Evolutionary conservation across 352 stramenopile genomes (phyloP), one percentile per base, ranked within the genome.

Genomic region (Plasmopara viticola): DNA sequence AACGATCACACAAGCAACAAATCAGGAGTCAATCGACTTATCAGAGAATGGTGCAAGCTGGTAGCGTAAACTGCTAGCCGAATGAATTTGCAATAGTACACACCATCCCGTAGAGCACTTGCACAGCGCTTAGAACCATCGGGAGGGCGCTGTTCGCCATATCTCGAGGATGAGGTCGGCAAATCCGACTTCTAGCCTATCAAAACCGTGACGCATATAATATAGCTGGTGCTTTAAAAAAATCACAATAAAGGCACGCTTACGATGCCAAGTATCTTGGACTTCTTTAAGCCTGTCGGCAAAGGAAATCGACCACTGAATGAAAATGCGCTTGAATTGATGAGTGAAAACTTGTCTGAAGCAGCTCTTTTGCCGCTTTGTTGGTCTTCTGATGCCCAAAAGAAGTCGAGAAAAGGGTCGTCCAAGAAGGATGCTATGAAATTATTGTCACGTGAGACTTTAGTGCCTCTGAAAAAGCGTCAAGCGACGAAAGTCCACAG

Each of bases 31-130:
- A 61, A 15, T 28, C 7, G 7, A 1, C 46, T 58, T 17, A 45
- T 15, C 3, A 20, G 15, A 7, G 9, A 38, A 41, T 53, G 35
- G 12, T 5, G 10, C 9, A 25, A 35, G 31, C 31, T 35, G 31
- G 31, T 25, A 35, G 31, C 31, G 6, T 35, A 8, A 12, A 8
- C 0, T 12, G 14, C 18, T 14, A 17, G n/a, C 12, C 5, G 5
- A 41, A 5, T 33, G 15, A 10, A 12, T 52, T 49, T 37, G 48
- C 20, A 57, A 31, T 13, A 37, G 3, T 9, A 58, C 71, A 47
- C 18, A 87, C 77, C 72, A 80, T 69, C 49, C 72, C 74, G 49
- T 86, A 87, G 51, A 87, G 70, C 56, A 70, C 72, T 33, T 76
- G 74, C 0, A 85, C 62, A 50, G 77, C 74, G 59, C 58, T 54